phyloP scores from a whole-genome alignment of 2,329 filamentous ascomycete species.

The Coniochaeta sp. region DNA sequence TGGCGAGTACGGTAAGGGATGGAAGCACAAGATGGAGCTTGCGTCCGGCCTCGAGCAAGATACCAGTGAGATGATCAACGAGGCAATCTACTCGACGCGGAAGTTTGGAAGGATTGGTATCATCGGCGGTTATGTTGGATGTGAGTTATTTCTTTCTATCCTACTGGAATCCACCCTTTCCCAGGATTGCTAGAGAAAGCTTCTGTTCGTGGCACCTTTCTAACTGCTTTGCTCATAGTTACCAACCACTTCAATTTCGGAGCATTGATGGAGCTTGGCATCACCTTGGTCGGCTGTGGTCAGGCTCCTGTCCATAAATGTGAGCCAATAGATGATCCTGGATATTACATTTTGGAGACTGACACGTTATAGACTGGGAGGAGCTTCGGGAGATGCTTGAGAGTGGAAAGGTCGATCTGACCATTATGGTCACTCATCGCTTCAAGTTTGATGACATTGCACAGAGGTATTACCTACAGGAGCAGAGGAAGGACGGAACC shows the following conservation, averaged over 20 bases:
- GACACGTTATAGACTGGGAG: conserved; percentile 5
- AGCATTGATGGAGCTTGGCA: conserved; percentile 8
- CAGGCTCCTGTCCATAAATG: conserved; percentile 9
- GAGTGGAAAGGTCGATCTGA: conserved; percentile 5
- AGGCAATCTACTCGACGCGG: conserved; percentile 6
- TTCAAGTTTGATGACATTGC: conserved; percentile 8
- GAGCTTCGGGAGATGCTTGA: conserved; percentile 7
- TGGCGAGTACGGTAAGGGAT: conserved; percentile 8
- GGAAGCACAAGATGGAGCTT: conserved; percentile 8
- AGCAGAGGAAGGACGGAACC: conserved; percentile 5
- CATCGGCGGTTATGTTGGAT: conserved; percentile 8
- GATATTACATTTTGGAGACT: not conserved
- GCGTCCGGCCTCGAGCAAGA: conserved; percentile 7
- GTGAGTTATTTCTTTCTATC: conserved; percentile 1
- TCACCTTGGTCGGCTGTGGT: conserved; percentile 8
- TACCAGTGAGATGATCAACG: conserved; percentile 11
- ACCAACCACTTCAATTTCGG: conserved; percentile 11
- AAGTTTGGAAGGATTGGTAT: conserved; percentile 9
- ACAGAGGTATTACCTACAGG: conserved; percentile 8
- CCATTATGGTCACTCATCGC: conserved; percentile 8
- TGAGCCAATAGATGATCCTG: not conserved
- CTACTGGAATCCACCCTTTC: too few relatives aligned
- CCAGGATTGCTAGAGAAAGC: too few relatives aligned
- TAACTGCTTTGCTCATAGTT: not conserved
- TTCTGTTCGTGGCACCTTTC: not conserved